Conservation (phyloP, 192 early-diverging fungal species). For the Podila minutissima region DNA sequence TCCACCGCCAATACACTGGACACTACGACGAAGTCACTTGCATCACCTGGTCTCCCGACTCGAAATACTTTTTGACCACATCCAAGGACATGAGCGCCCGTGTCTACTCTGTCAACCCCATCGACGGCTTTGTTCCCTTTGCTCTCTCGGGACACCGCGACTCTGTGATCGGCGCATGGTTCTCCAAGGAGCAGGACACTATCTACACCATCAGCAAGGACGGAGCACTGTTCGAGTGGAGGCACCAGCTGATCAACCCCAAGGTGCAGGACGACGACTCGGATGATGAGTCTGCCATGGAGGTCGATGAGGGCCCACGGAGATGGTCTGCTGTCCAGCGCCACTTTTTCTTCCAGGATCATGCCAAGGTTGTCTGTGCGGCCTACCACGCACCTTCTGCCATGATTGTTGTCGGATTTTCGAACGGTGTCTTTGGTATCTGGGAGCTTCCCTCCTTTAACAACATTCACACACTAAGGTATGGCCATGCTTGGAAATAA, state of each 20-base stretch:
- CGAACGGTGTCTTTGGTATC: constrained; percentile 95
- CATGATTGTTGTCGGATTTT: constrained; percentile 91
- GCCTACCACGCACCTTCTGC: constrained; percentile 78
- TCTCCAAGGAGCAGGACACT: constrained; percentile 67
- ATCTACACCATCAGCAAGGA: constrained; percentile 91
- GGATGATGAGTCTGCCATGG: constrained; percentile 68
- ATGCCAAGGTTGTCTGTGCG: constrained; percentile 81
- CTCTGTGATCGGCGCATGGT: constrained; percentile 87
- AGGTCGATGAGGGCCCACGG: constrained; percentile 42
- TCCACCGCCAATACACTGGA: constrained; percentile 82
- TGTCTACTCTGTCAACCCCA: constrained; percentile 76
- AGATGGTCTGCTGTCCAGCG: constrained; percentile 67
- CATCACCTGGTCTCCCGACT: constrained; percentile 90
- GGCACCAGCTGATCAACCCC: constrained; percentile 48
- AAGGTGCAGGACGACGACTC: constrained; percentile 63
- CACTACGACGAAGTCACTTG: constrained; percentile 87
- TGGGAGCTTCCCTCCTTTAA: constrained; percentile 97
- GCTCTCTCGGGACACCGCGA: constrained; percentile 89
- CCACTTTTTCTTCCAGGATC: constrained; percentile 86
- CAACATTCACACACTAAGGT: constrained; percentile 95
- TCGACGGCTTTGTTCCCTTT: constrained; percentile 75
- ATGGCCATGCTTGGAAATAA: constrained; percentile 6
- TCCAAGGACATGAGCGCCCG: constrained; percentile 88
- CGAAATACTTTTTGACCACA: constrained; percentile 65
- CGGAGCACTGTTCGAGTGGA: constrained; percentile 90